Base-by-base conservation (phyloP, 352 stramenopile genomes). In the Phytophthora pseudosyringae region DNA sequence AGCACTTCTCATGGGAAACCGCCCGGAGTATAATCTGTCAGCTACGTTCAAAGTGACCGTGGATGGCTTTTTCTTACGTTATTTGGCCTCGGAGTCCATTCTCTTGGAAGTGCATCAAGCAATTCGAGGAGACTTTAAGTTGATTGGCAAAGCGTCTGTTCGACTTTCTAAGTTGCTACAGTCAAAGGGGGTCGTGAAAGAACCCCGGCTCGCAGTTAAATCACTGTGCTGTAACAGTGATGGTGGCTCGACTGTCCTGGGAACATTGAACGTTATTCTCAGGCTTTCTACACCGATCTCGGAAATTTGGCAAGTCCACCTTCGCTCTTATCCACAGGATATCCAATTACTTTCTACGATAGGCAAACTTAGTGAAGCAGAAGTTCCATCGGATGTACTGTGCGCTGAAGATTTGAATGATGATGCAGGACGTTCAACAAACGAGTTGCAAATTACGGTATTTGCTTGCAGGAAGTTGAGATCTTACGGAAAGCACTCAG, bases 31-130 rank as follows among this genome's bases (percentile, higher is more conserved):
- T 74, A 96, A 98, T 64, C 95, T 98, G 53, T 91, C 92, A 7
- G 83, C 89, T 11, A 97, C 83, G 0, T 98, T 96, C 69, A 97
- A 96, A 63, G 86, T 98, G 45, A 95, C 84, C 0, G 88, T 97
- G 4, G 94, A 98, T 67, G 91, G 92, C 1, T 97, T 98, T 61
- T 98, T 98, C 60, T 64, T 98, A 46, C 73, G 85, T 0, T 98
- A 96, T 64, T 60, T 98, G 9, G 89, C 91, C 11, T 97, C 91
- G 0, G 94, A 98, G 51, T 73, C 71, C 3, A 62, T 98, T 2
- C 66, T 80, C 3, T 70, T 98, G 29, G 94, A 98, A 73, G 70
- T 98, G 3, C 94, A 98, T 67, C 90, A 93, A 71, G 80, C 85
- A 1, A 61, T 92, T 47, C 82, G 88, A 62, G 91, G 86, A 21